A percentile compares a stretch with the other conserved stretches of the same genome.
Evolutionary conservation across 2,329 filamentous ascomycete species (phyloP).

Genomic region (Pseudocercospora crystallina): DNA sequence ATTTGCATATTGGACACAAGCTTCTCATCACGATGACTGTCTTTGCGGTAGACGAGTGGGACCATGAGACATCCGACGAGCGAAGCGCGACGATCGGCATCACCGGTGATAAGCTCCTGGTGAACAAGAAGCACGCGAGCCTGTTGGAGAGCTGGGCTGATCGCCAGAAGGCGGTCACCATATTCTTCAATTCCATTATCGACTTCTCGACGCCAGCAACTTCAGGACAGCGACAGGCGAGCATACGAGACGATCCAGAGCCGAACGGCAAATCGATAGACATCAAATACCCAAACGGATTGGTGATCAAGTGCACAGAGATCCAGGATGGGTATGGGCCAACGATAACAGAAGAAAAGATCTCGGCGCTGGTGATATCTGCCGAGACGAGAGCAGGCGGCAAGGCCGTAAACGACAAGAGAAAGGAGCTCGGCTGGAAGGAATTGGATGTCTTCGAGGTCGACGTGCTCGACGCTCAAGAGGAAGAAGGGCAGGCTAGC

Average conservation of each 20-base stretch:
- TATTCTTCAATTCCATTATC: conserved; percentile 66
- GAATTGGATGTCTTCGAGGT: conserved; percentile 81
- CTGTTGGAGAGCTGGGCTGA: conserved; percentile 77
- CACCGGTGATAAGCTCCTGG: conserved; percentile 80
- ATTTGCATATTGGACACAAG: conserved; percentile 93
- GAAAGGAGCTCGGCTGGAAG: conserved; percentile 73
- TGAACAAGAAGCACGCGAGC: conserved; percentile 84
- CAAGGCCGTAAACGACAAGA: conserved; percentile 79
- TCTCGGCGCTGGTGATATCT: conserved; percentile 82
- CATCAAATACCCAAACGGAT: conserved; percentile 59
- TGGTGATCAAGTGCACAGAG: conserved; percentile 75
- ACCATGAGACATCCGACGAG: conserved; percentile 26
- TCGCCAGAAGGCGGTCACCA: conserved; percentile 67
- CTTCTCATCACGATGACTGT: conserved; percentile 87
- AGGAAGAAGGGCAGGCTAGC: conserved; percentile 36
- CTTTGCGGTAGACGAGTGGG: conserved; percentile 60
- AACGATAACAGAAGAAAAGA: conserved; percentile 76
- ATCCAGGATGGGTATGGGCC: conserved; percentile 89
- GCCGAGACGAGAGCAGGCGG: conserved; percentile 84
- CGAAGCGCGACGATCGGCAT: conserved; percentile 77
- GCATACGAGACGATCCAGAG: conserved; percentile 41
- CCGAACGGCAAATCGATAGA: conserved; percentile 56
- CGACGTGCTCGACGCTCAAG: conserved; percentile 74
- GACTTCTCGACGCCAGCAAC: conserved; percentile 54
- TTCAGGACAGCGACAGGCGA: conserved; percentile 35